A percentile compares a stretch with the other conserved stretches of the same genome.
Conservation (phyloP, 140 eudicot genomes). For the Anethum foeniculum region DNA sequence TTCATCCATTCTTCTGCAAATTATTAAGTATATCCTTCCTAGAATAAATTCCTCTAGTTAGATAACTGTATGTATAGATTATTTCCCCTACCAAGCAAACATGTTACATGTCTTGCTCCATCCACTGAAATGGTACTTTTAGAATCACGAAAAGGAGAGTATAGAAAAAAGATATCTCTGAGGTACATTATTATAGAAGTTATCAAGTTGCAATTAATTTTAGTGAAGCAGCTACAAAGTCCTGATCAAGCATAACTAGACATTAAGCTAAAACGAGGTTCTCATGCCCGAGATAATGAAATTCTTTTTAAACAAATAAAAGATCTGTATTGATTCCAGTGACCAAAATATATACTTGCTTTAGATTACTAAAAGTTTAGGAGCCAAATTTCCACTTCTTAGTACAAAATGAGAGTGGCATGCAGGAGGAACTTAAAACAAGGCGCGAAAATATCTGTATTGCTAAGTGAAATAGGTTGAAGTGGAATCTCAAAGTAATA, state of each 20-base stretch:
- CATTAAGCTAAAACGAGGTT: not conserved
- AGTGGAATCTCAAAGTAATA: not conserved
- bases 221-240: not conserved
- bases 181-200: not conserved
- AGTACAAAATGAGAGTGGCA: not conserved
- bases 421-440: not conserved
- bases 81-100: not conserved
- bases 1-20: not conserved
- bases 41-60: not conserved
- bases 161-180: not conserved
- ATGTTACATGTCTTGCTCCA: not conserved
- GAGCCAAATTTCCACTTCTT: not conserved
- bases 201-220: not conserved
- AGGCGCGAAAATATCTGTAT: not conserved
- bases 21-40: not conserved
- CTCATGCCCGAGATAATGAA: not conserved
- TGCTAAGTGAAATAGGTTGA: not conserved
- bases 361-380: not conserved
- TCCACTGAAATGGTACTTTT: not conserved
- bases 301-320: not conserved
- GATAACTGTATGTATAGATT: not conserved
- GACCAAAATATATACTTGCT: not conserved
- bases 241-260: not conserved
- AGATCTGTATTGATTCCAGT: not conserved
- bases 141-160: not conserved